Evolutionary conservation across 1,284 basidiomycete genomes (phyloP).

Genomic region (Puccinia novopanici): DNA sequence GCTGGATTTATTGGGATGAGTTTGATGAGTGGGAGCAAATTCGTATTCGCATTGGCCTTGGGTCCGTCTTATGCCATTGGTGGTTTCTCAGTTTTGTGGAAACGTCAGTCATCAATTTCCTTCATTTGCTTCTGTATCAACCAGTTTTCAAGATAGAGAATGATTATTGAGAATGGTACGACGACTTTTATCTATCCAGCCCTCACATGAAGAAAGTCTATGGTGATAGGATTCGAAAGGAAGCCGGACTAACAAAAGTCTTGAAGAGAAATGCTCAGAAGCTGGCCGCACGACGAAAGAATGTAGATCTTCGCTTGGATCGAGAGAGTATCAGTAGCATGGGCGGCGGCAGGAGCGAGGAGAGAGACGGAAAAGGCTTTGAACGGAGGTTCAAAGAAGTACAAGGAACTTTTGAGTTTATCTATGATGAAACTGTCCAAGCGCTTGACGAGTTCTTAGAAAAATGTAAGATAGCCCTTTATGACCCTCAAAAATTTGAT

Average conservation of each 20-base stretch:
- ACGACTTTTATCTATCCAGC: slow-evolving; percentile 61
- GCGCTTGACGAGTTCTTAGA: slow-evolving; percentile 89
- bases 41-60: slow-evolving; percentile 80
- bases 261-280: slow-evolving; percentile 65
- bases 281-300: slow-evolving; percentile 70
- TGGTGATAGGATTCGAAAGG: slow-evolving; percentile 85
- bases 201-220: slow-evolving; percentile 97
- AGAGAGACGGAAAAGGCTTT: slow-evolving; percentile 63
- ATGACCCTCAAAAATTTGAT: background rate
- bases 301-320: slow-evolving; percentile 61
- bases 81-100: slow-evolving; percentile 59
- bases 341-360: slow-evolving; percentile 64
- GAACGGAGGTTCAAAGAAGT: slow-evolving; percentile 80
- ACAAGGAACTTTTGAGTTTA: slow-evolving; percentile 88
- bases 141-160: slow-evolving; percentile 7
- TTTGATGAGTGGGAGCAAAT: slow-evolving; percentile 82
- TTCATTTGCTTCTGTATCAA: slow-evolving; percentile 63
- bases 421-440: slow-evolving; percentile 85
- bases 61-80: slow-evolving; percentile 69
- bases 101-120: slow-evolving; percentile 45
- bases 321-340: slow-evolving; percentile 52
- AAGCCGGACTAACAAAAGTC: slow-evolving; percentile 94
- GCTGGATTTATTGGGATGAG: slow-evolving; percentile 92
- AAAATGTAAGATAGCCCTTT: slow-evolving; percentile 67
- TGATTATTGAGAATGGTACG: slow-evolving; percentile 9